Base-by-base conservation (phyloP, 768 basidiomycete species). In the Suillus brevipes region DNA sequence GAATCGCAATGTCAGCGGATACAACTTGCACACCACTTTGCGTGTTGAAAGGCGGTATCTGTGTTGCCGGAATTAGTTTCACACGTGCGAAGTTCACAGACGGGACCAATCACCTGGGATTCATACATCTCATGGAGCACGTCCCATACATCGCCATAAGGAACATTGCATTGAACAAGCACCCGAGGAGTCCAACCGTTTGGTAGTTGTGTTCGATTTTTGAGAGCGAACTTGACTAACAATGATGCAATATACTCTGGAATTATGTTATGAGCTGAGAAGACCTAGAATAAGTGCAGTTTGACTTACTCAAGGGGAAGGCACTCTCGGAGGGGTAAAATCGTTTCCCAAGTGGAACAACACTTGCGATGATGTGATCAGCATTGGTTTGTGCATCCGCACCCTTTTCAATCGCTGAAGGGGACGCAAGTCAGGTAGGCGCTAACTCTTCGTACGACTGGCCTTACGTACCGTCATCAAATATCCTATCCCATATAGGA, bases 321-420 rank as follows among this genome's bases (percentile, higher is more conserved):
- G 94, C 91, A 65, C 88, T 88, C 66, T 95, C 93, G 3, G 95
- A 97, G 0, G 95, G 94, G 73, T 92, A 94, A 74, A 96, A 97
- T 25, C 92, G 83, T 69, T 92, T 88, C 23, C 91, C 94, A 6
- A 97, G 81, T 2, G 89, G 84, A 25, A 89, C 83, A 20, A 95
- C 79, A 67, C 82, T 86, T 16, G 84, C 82, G 42, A 87, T 79
- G 61, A 95, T 83, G 18, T 83, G 79, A 68, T 93, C 89, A 52
- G 89, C 84, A 67, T 85, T 78, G 66, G 80, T 79, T 49, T 80
- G 76, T 10, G 83, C 78, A 66, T 89, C 85, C n/a, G 82, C 78
- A 1, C 85, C 84, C 68, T 84, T 84, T 64, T 85, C 82, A 61
- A 86, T 70, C 49, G 86, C 89, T 89, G n/a, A 60, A 60, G 60